Evolutionary conservation across 345 rosid species (phyloP), one percentile per base, ranked within the genome.

Genomic region (Tarenaya hassleriana): DNA sequence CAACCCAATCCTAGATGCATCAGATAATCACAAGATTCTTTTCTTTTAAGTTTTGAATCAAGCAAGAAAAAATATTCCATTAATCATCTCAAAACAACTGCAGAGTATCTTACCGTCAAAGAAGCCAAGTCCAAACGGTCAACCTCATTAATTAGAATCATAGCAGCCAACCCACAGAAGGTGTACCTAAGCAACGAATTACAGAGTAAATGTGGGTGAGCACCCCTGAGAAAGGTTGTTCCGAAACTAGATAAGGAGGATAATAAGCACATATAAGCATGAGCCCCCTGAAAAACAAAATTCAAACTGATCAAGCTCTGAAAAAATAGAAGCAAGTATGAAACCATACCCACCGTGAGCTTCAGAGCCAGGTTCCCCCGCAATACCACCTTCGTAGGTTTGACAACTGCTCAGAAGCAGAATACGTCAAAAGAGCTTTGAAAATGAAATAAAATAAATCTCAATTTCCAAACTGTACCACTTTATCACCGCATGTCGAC

Each of bases 281-380:
- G 10, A 43, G 24, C 16, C n/a, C 35, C 5, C 10, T 48, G 31
- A 50, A 24, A 34, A 3, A 58, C 0, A 16, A 32, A 64, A 7
- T 35, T 34, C 46, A 18, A 32, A 35, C 40, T 44, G 12, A 48
- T 15, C 20, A 46, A 62, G 68, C 35, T 47, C 34, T 16, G 45
- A 38, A 38, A 21, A 6, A 34, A 60, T 15, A n/a, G 50, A 64
- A 34, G 66, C 41, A 63, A 55, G 63, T 50, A 31, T 33, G 60
- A 58, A 54, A 60, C 69, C 94, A 59, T 88, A 92, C 98, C 98
- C 98, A 66, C 98, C 98, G 40, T 92, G 98, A 76, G 96, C 98
- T 81, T 92, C 98, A 52, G 88, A 76, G 63, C 90, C 90, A 47
- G 98, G 96, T 70, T 88, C 98, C 69, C 95, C 98, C 16, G 83